Conservation (phyloP, 116 monocot genomes). For the Papilionanthe hybrid region DNA sequence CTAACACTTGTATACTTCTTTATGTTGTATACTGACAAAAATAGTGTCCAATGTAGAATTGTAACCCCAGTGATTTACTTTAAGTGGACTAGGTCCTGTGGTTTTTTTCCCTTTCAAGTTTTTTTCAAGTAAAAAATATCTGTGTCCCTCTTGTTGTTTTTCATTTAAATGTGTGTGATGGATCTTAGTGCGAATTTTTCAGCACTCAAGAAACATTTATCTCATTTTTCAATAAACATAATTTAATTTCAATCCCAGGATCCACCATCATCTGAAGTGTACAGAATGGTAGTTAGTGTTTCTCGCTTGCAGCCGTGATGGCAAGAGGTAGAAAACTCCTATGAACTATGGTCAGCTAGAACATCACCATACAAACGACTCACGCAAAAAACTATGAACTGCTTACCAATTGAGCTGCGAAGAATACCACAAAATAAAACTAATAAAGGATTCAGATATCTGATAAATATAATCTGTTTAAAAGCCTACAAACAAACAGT, state of each 20-base stretch:
- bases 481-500: background rate
- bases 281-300: background rate
- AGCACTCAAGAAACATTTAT: background rate
- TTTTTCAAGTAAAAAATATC: background rate
- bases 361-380: background rate
- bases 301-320: background rate
- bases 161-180: too few species aligned
- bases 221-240: background rate
- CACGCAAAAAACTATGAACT: background rate
- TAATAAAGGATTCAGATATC: background rate
- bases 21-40: too few species aligned
- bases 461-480: background rate
- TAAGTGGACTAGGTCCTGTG: too few species aligned
- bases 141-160: background rate
- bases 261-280: background rate
- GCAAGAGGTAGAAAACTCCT: background rate
- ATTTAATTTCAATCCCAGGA: slow-evolving; percentile 1
- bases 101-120: too few species aligned
- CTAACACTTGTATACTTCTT: too few species aligned
- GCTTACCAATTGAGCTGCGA: background rate
- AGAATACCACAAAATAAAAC: background rate
- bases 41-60: too few species aligned
- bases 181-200: too few species aligned
- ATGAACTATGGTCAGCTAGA: background rate
- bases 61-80: too few species aligned